Evolutionary conservation across 1,284 basidiomycete species (phyloP).

Genomic region (Apiotrichum siamense): DNA sequence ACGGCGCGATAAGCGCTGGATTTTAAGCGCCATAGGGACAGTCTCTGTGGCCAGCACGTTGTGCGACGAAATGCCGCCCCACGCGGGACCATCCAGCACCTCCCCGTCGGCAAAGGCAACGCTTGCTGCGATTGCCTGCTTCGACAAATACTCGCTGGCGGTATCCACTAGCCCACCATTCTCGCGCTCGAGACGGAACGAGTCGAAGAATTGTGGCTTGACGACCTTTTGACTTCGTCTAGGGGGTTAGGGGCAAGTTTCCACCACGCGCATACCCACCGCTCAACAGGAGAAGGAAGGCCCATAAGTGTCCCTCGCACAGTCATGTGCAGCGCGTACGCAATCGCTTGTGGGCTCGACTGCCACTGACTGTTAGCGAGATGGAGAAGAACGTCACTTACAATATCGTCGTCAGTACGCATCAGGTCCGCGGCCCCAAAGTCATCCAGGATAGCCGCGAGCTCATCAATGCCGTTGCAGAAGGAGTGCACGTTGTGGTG

Average conservation of each 20-base stretch:
- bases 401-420: conserved; percentile 61
- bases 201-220: conserved; percentile 52
- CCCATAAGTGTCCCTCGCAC: conserved; percentile 71
- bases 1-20: conserved; percentile 24
- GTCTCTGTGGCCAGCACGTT: conserved; percentile 34
- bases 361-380: conserved; percentile 55
- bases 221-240: conserved; percentile 61
- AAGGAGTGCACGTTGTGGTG: conserved; percentile 90
- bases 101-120: conserved; percentile 13
- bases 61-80: conserved; percentile 34
- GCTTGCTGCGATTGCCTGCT: conserved; percentile 17
- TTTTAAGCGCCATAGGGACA: conserved; percentile 44
- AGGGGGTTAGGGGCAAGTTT: not conserved
- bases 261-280: conserved; percentile 44
- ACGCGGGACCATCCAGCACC: conserved; percentile 13
- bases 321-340: conserved; percentile 76
- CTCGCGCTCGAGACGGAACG: conserved; percentile 36
- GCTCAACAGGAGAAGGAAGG: conserved; percentile 75
- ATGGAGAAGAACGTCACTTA: conserved; percentile 43
- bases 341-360: conserved; percentile 57
- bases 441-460: conserved; percentile 64
- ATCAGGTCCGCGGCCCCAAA: conserved; percentile 75
- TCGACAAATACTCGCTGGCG: conserved; percentile 33
- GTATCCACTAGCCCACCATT: conserved; percentile 39
- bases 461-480: conserved; percentile 70